Evolutionary conservation across 2,329 filamentous ascomycete species (phyloP), one percentile per base, ranked within the genome.

Genomic region (Ophiostoma piceae): DNA sequence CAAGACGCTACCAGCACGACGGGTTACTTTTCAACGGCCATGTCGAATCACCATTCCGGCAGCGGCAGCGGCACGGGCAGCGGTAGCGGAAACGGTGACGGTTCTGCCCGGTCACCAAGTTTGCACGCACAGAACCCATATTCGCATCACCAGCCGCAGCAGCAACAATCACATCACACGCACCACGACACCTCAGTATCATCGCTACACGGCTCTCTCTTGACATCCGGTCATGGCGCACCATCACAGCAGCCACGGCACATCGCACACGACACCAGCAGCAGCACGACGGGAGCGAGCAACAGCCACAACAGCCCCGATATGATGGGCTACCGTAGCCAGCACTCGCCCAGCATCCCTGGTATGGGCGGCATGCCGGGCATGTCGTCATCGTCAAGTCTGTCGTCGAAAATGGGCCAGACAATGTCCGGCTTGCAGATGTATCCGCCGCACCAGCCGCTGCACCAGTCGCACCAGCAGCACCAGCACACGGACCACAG

Each of bases 281-380:
- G 26, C 57, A 62, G 57, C 57, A 62, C 57, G 12, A 8, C 12
- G 26, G 57, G 26, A 14, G 57, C 35, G 29, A 37, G 60, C 29
- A 69, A 19, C 11, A 69, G 47, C 12, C 62, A 67, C 54, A 26
- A 66, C 37, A 67, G 32, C 22, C 39, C 35, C 32, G 62, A 65
- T 35, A 26, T 67, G 16, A 43, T 71, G 65, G 66, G 47, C 62
- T 66, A 71, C 67, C 71, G 69, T n/a, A 62, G 47, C 16, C 67
- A 69, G 14, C 67, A 41, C 14, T 66, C 70, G 4, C 66, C 67
- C 0, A 66, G 39, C 35, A 41, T 68, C 1, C 68, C 71, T 6
- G 43, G 68, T 2, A 35, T 71, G 11, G 67, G 43, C 3, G 67
- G 43, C 1, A 57, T 54, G 43, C 67, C 51, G 4, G 67, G 70